Evolutionary conservation across 1,284 basidiomycete species (phyloP).

Genomic region (Schizophyllum amplum): DNA sequence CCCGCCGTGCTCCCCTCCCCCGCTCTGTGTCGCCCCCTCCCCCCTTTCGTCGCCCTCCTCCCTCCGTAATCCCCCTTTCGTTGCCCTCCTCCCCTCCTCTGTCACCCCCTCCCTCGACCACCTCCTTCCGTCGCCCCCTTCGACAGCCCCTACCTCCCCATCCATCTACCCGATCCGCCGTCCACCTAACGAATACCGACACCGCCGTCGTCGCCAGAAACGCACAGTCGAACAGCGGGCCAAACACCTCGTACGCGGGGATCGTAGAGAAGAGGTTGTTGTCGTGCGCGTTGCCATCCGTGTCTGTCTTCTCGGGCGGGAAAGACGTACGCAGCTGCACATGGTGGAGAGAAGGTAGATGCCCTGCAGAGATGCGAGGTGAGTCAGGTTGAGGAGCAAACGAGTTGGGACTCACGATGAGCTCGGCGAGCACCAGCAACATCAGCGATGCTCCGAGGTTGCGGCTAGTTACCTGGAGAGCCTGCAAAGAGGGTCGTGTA

Average conservation of each 20-base stretch:
- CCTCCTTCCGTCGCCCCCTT: too few species aligned
- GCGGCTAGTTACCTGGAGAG: slow-evolving; percentile 55
- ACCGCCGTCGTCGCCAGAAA: slow-evolving; percentile 50
- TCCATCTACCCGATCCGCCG: slow-evolving; percentile 26
- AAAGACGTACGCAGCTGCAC: slow-evolving; percentile 73
- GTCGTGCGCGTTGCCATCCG: too few species aligned
- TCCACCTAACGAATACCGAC: slow-evolving; percentile 44
- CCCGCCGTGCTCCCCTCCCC: too few species aligned
- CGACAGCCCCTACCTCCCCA: slow-evolving; percentile 7
- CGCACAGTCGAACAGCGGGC: slow-evolving; percentile 61
- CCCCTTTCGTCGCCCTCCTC: too few species aligned
- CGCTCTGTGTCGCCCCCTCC: too few species aligned
- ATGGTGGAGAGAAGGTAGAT: slow-evolving; percentile 73
- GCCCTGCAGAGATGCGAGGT: slow-evolving; percentile 34
- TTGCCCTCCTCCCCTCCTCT: too few species aligned
- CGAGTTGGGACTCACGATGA: slow-evolving; percentile 48
- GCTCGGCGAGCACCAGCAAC: slow-evolving; percentile 64
- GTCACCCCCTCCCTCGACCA: too few species aligned
- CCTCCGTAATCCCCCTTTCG: too few species aligned
- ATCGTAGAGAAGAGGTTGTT: slow-evolving; percentile 63
- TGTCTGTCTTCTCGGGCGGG: slow-evolving; percentile 40
- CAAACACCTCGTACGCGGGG: slow-evolving; percentile 66
- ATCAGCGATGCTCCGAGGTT: slow-evolving; percentile 64
- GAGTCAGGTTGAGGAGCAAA: neutral
- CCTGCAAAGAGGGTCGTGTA: slow-evolving; percentile 25